These are phyloP conservation scores for Saprolegnia diclina DNA, from an alignment of 352 stramenopile genomes.

Conservation along the genomic window DNA sequence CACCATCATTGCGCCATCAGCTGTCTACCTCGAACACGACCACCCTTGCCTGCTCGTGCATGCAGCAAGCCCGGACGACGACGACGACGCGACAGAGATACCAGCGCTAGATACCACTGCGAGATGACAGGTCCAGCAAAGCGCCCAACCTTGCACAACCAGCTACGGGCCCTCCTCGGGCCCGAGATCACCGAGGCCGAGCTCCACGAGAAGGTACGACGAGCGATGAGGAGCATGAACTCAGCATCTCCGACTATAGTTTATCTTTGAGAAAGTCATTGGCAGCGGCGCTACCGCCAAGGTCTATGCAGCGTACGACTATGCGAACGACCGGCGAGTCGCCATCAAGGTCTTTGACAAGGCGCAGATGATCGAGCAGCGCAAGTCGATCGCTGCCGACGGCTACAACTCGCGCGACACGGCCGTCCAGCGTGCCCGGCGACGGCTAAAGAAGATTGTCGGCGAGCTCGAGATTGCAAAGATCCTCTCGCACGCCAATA, in stretches of 20 bases:
- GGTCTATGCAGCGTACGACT: constrained; percentile 62
- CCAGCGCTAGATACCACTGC: not conserved
- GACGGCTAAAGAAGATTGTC: constrained; percentile 70
- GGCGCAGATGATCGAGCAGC: constrained; percentile 66
- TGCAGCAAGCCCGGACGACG: not conserved
- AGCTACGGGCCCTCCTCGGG: constrained; percentile 53
- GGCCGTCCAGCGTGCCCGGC: constrained; percentile 58
- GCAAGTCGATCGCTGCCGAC: constrained; percentile 69
- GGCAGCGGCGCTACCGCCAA: constrained; percentile 70
- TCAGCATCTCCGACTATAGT: constrained; percentile 16
- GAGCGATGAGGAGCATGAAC: constrained; percentile 30
- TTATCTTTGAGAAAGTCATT: constrained; percentile 31
- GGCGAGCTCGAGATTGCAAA: constrained; percentile 79
- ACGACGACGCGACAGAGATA: not conserved
- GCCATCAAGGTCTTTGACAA: constrained; percentile 84
- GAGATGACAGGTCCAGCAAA: not conserved
- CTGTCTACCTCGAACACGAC: not conserved
- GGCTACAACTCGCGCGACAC: constrained; percentile 52
- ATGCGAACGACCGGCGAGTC: constrained; percentile 39
- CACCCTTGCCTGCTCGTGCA: not conserved
- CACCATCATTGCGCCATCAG: not conserved
- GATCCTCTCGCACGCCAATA: constrained; percentile 65
- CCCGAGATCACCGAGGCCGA: constrained; percentile 55
- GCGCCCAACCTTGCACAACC: constrained; percentile 39
- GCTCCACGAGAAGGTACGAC: constrained; percentile 38